Conservation (phyloP, 176 grass and related monocot genomes). For the Metroxylon sagu region DNA sequence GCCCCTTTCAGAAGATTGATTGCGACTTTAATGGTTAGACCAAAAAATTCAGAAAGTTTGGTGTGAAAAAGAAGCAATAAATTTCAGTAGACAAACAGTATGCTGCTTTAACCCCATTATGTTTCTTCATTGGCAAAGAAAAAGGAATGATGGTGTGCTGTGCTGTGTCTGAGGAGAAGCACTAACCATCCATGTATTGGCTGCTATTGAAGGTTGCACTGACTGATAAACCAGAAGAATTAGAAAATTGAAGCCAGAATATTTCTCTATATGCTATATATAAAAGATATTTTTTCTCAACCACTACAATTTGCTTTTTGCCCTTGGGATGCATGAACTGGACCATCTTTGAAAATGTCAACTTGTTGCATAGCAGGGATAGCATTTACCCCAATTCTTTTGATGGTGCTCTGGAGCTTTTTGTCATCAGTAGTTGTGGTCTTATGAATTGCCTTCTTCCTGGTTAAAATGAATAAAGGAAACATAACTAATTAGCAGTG, state of each 20-base stretch:
- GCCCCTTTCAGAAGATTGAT: no score
- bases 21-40: no score
- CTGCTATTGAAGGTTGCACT: slow-evolving; percentile 97
- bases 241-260: slow-evolving; percentile 12
- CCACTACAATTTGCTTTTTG: slow-evolving; percentile 15
- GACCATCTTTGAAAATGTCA: slow-evolving; percentile 97
- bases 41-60: neutral
- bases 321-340: slow-evolving; percentile 98
- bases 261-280: neutral
- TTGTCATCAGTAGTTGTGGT: slow-evolving; percentile 97
- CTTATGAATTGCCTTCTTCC: slow-evolving; percentile 99
- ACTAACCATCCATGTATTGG: slow-evolving; percentile 98
- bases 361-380: slow-evolving; percentile 96
- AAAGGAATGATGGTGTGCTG: neutral
- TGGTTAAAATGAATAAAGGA: slow-evolving; percentile 1
- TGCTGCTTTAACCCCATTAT: neutral
- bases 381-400: slow-evolving; percentile 81
- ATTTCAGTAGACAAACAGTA: neutral
- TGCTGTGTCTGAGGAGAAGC: slow-evolving; percentile 70
- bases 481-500: no score
- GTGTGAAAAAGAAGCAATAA: neutral
- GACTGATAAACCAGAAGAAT: slow-evolving; percentile 16
- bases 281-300: neutral
- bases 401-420: slow-evolving; percentile 91
- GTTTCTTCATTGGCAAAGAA: neutral